Evolutionary conservation across 2,329 filamentous ascomycete genomes (phyloP), one percentile per base, ranked within the genome.

Genomic region (Scedosporium aurantiacum): DNA sequence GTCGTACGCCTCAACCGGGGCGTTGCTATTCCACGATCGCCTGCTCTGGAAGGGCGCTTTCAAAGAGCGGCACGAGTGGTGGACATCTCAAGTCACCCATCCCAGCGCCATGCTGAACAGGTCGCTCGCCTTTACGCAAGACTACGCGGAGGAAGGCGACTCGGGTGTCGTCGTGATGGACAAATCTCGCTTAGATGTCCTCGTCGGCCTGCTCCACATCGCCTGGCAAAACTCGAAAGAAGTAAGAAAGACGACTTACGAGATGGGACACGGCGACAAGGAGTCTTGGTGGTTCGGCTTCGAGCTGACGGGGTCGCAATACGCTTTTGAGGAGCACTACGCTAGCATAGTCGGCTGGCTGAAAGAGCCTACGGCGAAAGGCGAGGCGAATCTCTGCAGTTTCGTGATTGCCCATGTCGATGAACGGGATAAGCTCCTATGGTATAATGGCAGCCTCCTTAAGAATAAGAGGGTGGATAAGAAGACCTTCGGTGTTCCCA

Each of bases 261-360:
- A 69, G 28, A 66, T 76, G 28, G 74, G 69, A 0, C 73, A 78
- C 23, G 76, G 77, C 0, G 77, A 79, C 45, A 78, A 79, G 64
- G 77, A 78, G 63, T 75, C 70, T 1, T 79, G 71, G 70, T 79
- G 76, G 77, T 67, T 79, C 23, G 76, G 75, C 0, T 68, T 77
- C 5, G 76, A 78, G 61, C 68, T 77, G 1, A 69, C 71, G 2
- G 71, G 71, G 2, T 69, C 73, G 0, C 63, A 57, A 0, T 78
- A 78, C 57, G 66, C 69, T 1, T 77, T 78, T 61, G 74, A 76
- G 4, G 60, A 66, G 21, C 74, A 76, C 57, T 78, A 78, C 56
- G 76, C 71, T 1, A 70, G 72, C 2, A 75, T 78, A 6, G 63
- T 75, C 0, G 76, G 76, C 0, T 73, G 73, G 71, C 61, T 66